Conservation (phyloP, 2,329 filamentous ascomycete genomes). For the Aspergillus pseudoterreus region DNA sequence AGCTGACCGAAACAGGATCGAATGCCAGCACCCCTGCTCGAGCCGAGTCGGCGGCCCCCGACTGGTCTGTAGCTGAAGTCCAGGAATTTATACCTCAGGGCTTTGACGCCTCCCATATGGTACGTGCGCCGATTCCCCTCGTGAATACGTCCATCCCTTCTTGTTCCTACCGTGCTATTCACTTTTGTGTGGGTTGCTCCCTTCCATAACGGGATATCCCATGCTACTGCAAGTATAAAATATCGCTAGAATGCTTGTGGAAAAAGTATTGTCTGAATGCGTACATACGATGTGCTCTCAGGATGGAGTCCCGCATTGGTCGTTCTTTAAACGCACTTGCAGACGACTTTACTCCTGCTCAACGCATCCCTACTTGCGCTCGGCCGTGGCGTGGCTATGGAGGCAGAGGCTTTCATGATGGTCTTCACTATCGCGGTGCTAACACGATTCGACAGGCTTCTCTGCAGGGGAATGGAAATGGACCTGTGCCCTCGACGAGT, state of each 20-base stretch:
- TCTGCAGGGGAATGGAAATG: slow-evolving; percentile 47
- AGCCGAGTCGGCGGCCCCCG: slow-evolving; percentile 38
- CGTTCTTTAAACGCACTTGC: not conserved
- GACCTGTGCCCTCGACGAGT: slow-evolving; percentile 47
- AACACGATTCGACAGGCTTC: slow-evolving; percentile 23
- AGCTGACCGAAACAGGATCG: slow-evolving; percentile 34
- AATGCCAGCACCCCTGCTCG: slow-evolving; percentile 40
- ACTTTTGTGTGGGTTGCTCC: not conserved
- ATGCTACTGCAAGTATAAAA: no score
- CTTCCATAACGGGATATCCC: no score
- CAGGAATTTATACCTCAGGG: slow-evolving; percentile 53
- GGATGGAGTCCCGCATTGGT: not conserved
- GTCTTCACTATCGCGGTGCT: slow-evolving; percentile 11
- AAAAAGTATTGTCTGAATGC: no score
- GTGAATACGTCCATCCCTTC: not conserved
- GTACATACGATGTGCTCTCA: not conserved
- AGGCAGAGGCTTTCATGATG: not conserved
- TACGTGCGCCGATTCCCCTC: slow-evolving; percentile 30
- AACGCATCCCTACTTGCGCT: not conserved
- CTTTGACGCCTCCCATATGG: slow-evolving; percentile 49
- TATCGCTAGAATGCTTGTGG: no score
- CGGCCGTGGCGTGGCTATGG: not conserved
- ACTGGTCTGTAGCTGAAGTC: slow-evolving; percentile 44
- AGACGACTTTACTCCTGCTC: not conserved
- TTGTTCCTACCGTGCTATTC: not conserved